Evolutionary conservation across 768 basidiomycete species (phyloP).

Genomic region (Lentinula boryana): DNA sequence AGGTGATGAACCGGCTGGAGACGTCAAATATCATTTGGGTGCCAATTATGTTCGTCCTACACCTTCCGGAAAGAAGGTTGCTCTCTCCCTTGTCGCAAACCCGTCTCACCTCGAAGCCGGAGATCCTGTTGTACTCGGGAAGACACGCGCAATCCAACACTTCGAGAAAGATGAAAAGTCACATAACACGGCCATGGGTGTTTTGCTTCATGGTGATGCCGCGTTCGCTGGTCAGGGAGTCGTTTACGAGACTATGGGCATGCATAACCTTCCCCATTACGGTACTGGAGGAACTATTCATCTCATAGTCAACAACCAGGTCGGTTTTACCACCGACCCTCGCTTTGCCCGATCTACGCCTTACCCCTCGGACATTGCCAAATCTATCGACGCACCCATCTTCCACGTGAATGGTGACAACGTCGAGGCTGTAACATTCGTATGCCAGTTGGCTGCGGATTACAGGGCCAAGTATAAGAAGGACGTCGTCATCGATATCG

Average conservation of each 20-base stretch:
- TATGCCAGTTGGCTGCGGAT: constrained; percentile 96
- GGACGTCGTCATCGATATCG: constrained; percentile 97
- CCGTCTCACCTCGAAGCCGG: constrained; percentile 97
- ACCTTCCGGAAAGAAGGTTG: constrained; percentile 95
- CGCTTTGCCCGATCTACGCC: constrained; percentile 96
- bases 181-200: constrained; percentile 87
- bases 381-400: constrained; percentile 96
- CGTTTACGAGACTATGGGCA: constrained; percentile 99
- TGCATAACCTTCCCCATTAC: constrained; percentile 91
- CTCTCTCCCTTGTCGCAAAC: constrained; percentile 96
- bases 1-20: constrained; percentile 80
- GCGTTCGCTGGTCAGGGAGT: constrained; percentile 98
- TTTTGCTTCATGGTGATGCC: constrained; percentile 95
- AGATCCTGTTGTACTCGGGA: constrained; percentile 97
- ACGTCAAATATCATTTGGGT: constrained; percentile 99
- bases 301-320: constrained; percentile 98
- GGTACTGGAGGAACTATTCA: constrained; percentile 98
- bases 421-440: constrained; percentile 96
- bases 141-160: constrained; percentile 96
- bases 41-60: constrained; percentile 99
- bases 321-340: constrained; percentile 98
- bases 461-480: constrained; percentile 98
- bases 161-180: constrained; percentile 81
- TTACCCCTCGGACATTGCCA: constrained; percentile 97
- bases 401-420: constrained; percentile 99